Evolutionary conservation across 1,284 basidiomycete genomes (phyloP).

Genomic region (Lignosus rhinocerotis): DNA sequence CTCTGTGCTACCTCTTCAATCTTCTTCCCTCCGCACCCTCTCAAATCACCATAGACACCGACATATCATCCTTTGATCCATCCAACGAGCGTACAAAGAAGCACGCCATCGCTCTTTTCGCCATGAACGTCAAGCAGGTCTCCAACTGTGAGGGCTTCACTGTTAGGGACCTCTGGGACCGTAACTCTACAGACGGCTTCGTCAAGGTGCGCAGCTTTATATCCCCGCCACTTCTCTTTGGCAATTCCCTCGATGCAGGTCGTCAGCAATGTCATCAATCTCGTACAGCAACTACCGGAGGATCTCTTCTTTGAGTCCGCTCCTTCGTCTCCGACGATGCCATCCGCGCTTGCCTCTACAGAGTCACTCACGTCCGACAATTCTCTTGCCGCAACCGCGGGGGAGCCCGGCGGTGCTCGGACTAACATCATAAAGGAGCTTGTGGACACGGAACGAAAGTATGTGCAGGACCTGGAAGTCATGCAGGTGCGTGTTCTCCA

Average conservation of each 20-base stretch:
- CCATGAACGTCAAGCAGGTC: constrained; percentile 71
- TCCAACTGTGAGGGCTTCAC: constrained; percentile 75
- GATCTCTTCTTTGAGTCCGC: constrained; percentile 69
- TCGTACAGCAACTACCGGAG: constrained; percentile 81
- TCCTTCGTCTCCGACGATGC: constrained; percentile 54
- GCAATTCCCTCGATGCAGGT: constrained; percentile 54
- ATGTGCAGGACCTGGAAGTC: constrained; percentile 96
- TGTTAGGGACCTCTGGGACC: constrained; percentile 87
- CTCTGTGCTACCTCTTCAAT: constrained; percentile 96
- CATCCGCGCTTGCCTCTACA: constrained; percentile 55
- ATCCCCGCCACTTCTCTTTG: not conserved
- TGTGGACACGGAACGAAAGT: constrained; percentile 94
- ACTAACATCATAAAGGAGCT: constrained; percentile 83
- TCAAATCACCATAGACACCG: constrained; percentile 70
- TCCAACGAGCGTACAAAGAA: constrained; percentile 79
- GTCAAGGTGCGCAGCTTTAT: constrained; percentile 74
- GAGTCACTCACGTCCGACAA: constrained; percentile 54
- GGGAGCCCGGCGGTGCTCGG: constrained; percentile 43
- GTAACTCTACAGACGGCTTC: constrained; percentile 90
- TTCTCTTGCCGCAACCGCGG: constrained; percentile 26
- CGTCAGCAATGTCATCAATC: constrained; percentile 86
- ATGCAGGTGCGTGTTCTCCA: constrained; percentile 75
- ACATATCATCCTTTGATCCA: constrained; percentile 62
- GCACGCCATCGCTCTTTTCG: constrained; percentile 76
- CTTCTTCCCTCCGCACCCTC: constrained; percentile 71